Conservation (phyloP, 352 stramenopile species). For the Phytopythium helicoides region DNA sequence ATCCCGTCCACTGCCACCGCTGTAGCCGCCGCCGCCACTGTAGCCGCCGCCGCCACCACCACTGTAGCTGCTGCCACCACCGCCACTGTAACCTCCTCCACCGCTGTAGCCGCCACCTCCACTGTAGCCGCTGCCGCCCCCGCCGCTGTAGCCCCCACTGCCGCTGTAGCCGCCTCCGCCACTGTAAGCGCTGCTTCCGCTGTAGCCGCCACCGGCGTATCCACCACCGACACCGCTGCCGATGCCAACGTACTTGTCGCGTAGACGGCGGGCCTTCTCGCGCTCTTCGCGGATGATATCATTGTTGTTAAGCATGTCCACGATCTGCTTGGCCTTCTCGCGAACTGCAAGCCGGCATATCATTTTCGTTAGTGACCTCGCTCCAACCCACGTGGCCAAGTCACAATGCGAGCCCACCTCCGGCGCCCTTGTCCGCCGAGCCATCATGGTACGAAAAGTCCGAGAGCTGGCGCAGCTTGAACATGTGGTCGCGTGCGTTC, state of each 20-base stretch:
- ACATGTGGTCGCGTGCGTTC: slow-evolving; percentile 95
- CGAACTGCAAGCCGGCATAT: slow-evolving; percentile 75
- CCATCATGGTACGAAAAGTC: slow-evolving; percentile 90
- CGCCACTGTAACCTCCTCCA: slow-evolving; percentile 20
- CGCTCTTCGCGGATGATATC: slow-evolving; percentile 86
- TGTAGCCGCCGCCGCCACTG: slow-evolving; percentile 20
- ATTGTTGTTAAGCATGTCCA: slow-evolving; percentile 88
- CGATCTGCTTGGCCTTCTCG: slow-evolving; percentile 88
- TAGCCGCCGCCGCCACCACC: slow-evolving; percentile 10
- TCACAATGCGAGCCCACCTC: no score
- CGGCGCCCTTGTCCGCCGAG: slow-evolving; percentile 79
- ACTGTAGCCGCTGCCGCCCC: no score
- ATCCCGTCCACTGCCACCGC: slow-evolving; percentile 11
- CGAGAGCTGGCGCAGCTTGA: slow-evolving; percentile 84
- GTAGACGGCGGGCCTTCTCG: slow-evolving; percentile 80
- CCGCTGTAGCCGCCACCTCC: slow-evolving; percentile 22
- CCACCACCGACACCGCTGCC: slow-evolving; percentile 50
- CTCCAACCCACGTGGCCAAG: no score
- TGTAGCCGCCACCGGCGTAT: slow-evolving; percentile 29
- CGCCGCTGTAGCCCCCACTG: slow-evolving; percentile 16
- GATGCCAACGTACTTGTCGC: slow-evolving; percentile 89
- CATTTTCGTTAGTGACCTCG: no score
- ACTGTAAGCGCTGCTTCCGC: slow-evolving; percentile 32
- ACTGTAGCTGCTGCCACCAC: slow-evolving; percentile 30
- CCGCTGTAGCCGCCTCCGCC: slow-evolving; percentile 16